A percentile compares a stretch with the other conserved stretches of the same genome.
These are phyloP conservation scores for Debaryomyces nepalensis DNA, from an alignment of 1,139 yeast genomes.

Conservation along the genomic window DNA sequence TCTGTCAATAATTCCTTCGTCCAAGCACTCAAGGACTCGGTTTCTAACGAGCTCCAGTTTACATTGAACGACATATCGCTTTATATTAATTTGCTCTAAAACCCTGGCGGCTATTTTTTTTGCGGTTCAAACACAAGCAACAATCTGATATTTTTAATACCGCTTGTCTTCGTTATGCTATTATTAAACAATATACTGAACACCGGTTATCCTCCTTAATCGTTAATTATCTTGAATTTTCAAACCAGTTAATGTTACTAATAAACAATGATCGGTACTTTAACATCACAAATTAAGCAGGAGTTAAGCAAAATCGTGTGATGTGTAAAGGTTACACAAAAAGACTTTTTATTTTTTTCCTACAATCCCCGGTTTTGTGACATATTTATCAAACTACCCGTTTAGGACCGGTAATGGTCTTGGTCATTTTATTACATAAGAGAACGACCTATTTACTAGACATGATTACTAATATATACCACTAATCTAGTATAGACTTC, in stretches of 20 bases:
- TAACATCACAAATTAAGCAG: neutral
- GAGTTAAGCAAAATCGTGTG: slow-evolving; percentile 8
- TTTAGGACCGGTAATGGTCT: neutral
- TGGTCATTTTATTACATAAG: neutral
- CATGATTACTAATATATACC: no score
- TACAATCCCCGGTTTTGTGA: slow-evolving; percentile 6
- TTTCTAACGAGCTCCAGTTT: slow-evolving; percentile 79
- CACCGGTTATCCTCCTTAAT: neutral
- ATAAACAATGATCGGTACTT: neutral
- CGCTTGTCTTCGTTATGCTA: neutral
- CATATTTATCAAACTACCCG: slow-evolving; percentile 2
- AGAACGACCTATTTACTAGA: no score
- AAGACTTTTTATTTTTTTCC: neutral
- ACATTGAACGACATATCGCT: slow-evolving; percentile 72
- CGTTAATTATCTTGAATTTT: neutral
- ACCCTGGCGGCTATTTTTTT: slow-evolving; percentile 3
- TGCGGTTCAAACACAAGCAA: neutral
- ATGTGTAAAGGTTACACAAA: slow-evolving; percentile 8
- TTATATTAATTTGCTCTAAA: neutral
- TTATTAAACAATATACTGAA: neutral
- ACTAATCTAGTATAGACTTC: neutral
- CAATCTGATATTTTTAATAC: neutral
- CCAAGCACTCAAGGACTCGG: slow-evolving; percentile 67
- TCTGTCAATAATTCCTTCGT: slow-evolving; percentile 73
- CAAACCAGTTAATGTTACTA: neutral